Evolutionary conservation across 129 eudicot species (phyloP).

Genomic region (Ambrosia trifida): DNA sequence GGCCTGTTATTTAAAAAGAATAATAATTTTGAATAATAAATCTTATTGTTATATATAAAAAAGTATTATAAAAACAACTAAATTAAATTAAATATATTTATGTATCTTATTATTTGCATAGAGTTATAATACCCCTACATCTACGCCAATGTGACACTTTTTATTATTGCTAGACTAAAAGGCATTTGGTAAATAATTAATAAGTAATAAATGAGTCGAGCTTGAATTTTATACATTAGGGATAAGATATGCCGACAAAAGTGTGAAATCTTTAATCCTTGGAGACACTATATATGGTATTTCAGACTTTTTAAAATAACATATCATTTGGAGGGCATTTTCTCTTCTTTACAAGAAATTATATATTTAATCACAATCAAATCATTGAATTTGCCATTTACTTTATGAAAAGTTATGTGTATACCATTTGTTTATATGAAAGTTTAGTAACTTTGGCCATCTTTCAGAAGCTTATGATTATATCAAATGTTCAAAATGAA

Average conservation of each 20-base stretch:
- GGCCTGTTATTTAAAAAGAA: too few relatives aligned
- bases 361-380: not conserved
- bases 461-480: not conserved
- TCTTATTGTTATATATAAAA: too few relatives aligned
- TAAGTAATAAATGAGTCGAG: too few relatives aligned
- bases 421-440: not conserved
- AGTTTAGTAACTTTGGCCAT: not conserved
- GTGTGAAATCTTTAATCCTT: not conserved
- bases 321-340: not conserved
- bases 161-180: too few relatives aligned
- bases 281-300: not conserved
- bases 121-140: too few relatives aligned
- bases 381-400: not conserved
- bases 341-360: not conserved
- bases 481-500: not conserved
- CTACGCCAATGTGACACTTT: too few relatives aligned
- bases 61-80: too few relatives aligned
- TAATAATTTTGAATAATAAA: too few relatives aligned
- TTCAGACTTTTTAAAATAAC: not conserved
- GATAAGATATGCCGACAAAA: not conserved
- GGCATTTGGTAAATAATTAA: too few relatives aligned
- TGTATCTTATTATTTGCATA: too few relatives aligned
- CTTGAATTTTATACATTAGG: too few relatives aligned
- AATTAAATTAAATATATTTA: too few relatives aligned
- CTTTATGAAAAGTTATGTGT: not conserved